Evolutionary conservation across 805 yeast genomes (phyloP).

Genomic region (Ogataea pilisensis): DNA sequence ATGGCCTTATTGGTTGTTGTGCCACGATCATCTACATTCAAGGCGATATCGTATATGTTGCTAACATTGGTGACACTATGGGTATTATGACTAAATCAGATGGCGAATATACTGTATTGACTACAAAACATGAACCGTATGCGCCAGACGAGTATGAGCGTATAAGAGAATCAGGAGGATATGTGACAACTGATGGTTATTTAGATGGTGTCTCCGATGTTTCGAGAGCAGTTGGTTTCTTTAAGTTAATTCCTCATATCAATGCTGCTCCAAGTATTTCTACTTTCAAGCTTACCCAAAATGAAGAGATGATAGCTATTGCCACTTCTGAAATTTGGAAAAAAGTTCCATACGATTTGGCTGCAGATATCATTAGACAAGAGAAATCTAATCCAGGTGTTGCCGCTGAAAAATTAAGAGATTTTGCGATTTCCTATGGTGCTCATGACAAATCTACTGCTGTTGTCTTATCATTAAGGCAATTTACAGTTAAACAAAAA

Average conservation of each 20-base stretch:
- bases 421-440: conserved; percentile 92
- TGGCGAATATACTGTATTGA: conserved; percentile 73
- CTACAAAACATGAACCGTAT: conserved; percentile 82
- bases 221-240: conserved; percentile 90
- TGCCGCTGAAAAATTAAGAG: conserved; percentile 91
- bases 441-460: conserved; percentile 75
- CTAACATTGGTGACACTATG: conserved; percentile 89
- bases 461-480: conserved; percentile 69
- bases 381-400: conserved; percentile 78
- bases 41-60: conserved; percentile 67
- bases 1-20: conserved; percentile 77
- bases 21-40: conserved; percentile 77
- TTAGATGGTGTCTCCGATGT: conserved; percentile 79
- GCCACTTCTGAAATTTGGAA: conserved; percentile 89
- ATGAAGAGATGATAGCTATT: conserved; percentile 81
- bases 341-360: conserved; percentile 72
- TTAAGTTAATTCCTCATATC: conserved; percentile 79
- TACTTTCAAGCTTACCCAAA: conserved; percentile 52
- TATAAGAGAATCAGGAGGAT: conserved; percentile 88
- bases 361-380: conserved; percentile 85
- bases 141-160: conserved; percentile 74
- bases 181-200: conserved; percentile 77
- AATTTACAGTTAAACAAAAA: conserved; percentile 36
- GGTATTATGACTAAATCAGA: conserved; percentile 73
- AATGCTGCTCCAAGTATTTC: conserved; percentile 83